Conservation (phyloP, 805 yeast genomes). For the Tanozyma kutaoensis region DNA sequence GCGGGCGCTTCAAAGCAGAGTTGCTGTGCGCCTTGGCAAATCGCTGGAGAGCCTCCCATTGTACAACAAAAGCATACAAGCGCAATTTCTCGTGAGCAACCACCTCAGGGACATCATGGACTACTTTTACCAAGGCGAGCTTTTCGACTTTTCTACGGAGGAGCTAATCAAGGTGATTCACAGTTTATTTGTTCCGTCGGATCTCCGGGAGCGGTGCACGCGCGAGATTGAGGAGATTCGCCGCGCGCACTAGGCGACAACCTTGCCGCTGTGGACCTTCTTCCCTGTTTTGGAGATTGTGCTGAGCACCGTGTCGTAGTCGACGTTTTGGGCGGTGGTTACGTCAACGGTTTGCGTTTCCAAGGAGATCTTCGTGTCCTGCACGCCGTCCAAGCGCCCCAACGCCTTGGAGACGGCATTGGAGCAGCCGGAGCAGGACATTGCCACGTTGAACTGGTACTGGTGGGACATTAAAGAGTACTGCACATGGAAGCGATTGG, state of each 20-base stretch:
- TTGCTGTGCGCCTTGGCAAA: constrained; percentile 3
- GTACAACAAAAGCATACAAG: constrained; percentile 12
- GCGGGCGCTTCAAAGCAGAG: constrained; percentile 8
- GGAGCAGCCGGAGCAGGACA: constrained; percentile 85
- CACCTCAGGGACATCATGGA: constrained; percentile 35
- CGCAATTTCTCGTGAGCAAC: constrained; percentile 17
- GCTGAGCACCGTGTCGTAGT: constrained; percentile 67
- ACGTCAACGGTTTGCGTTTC: constrained; percentile 78
- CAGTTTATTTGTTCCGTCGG: constrained; percentile 18
- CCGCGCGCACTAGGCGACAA: background rate
- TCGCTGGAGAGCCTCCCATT: constrained; percentile 2
- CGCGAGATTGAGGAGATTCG: background rate
- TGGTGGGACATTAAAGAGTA: constrained; percentile 8
- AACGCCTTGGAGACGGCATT: constrained; percentile 74
- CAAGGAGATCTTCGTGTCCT: constrained; percentile 58
- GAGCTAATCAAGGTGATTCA: constrained; percentile 30
- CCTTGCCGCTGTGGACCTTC: constrained; percentile 53
- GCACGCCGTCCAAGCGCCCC: constrained; percentile 59
- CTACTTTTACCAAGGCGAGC: constrained; percentile 37
- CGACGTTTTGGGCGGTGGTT: constrained; percentile 35
- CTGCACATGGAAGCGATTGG: too few relatives aligned
- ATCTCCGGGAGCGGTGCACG: background rate
- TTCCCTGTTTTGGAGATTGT: constrained; percentile 89
- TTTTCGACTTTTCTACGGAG: constrained; percentile 32
- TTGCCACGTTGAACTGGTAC: constrained; percentile 69